A percentile compares a stretch with the other conserved stretches of the same genome.
Evolutionary conservation across 1,284 basidiomycete genomes (phyloP).

Genomic region (Microbotryum scabiosae): DNA sequence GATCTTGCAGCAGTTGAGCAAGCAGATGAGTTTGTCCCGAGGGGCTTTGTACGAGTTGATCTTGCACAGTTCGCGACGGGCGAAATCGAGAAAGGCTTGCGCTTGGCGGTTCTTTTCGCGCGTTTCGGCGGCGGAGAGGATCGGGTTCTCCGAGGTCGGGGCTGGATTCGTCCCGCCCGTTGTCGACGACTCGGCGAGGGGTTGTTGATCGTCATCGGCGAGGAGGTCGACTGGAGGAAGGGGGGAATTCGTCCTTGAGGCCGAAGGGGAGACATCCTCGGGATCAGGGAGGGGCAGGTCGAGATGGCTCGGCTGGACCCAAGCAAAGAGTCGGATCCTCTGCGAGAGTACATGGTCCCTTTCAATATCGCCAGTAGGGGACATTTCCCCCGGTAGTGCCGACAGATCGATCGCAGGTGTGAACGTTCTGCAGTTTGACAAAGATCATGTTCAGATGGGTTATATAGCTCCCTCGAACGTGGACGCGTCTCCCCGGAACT

Average conservation of each 20-base stretch:
- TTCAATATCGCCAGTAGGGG: constrained; percentile 82
- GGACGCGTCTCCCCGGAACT: not conserved
- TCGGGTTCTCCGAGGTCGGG: not conserved
- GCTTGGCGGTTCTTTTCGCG: constrained; percentile 24
- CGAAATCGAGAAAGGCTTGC: constrained; percentile 85
- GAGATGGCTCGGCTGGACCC: constrained; percentile 81
- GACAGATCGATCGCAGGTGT: constrained; percentile 63
- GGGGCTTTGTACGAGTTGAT: constrained; percentile 99
- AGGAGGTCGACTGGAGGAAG: too few relatives aligned
- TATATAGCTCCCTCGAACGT: not conserved
- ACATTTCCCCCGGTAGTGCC: constrained; percentile 55
- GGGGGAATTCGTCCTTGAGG: too few relatives aligned
- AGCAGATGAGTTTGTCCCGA: constrained; percentile 94
- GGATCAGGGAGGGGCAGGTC: constrained; percentile 54
- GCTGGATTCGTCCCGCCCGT: not conserved
- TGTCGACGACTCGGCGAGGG: not conserved
- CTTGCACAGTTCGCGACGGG: constrained; percentile 90
- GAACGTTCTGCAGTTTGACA: constrained; percentile 60
- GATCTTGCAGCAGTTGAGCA: constrained; percentile 97
- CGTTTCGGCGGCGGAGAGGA: not conserved
- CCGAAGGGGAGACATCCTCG: not conserved
- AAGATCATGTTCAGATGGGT: not conserved
- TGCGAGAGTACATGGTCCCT: constrained; percentile 82
- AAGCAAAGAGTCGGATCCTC: constrained; percentile 81
- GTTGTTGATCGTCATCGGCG: not conserved